Base-by-base conservation (phyloP, 2,329 filamentous ascomycete species). In the Paecilomyces variotii region DNA sequence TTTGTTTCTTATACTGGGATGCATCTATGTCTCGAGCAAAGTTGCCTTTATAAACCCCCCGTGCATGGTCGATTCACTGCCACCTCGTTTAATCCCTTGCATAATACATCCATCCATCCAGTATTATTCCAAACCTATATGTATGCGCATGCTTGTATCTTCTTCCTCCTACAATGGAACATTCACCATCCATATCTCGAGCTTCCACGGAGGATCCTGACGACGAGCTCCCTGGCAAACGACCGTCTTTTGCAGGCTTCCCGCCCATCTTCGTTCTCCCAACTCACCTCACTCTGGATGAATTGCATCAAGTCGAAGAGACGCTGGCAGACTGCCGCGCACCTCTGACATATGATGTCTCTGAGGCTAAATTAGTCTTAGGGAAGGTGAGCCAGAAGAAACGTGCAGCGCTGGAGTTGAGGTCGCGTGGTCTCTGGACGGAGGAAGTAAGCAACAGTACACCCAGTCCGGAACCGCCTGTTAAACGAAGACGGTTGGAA, bases 321-420 rank as follows among this genome's bases (percentile, higher is more conserved):
- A 80, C 80, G 25, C 82, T 95, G 9, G 78, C 81, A 3, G 68
- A 72, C 5, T 72, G 75, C 56, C 75, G 76, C 56, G 84, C 82
- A 4, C 81, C 80, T 0, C 70, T 94, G 56, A 92, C 90, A 0
- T 87, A 87, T 59, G 84, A 93, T 70, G 78, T 88, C 56, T 78
- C 79, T 12, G 88, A 93, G 71, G 91, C 91, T 0, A 79, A 83
- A 3, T 72, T 97, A 2, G 79, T 96, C 1, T 71, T 97, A 30
- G 91, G 89, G 1, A 90, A 86, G 63, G 81, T 96, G 34, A 80
- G 80, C 0, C 87, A 84, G 57, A 86, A 84, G 63, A 82, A 85
- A 65, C 82, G 93, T 19, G 90, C 90, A 0, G 79, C 83, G 53
- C 86, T 95, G 65, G 93, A 97, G 73, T 77, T 97, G 61, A 82